Evolutionary conservation across 257 asterid genomes (phyloP).

Genomic region (Salvia splendens): DNA sequence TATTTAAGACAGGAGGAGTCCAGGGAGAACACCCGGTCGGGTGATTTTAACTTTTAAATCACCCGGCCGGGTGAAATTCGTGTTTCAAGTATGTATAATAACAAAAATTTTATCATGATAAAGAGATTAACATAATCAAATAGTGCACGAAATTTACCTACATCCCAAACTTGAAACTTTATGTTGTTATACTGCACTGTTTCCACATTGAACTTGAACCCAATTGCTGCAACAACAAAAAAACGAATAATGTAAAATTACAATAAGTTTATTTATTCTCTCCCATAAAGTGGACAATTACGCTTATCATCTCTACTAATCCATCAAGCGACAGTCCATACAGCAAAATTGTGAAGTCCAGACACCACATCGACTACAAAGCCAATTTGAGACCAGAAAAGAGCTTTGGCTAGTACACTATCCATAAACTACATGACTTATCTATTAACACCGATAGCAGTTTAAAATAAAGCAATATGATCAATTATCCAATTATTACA

Average conservation of each 20-base stretch:
- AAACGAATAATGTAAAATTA: not conserved
- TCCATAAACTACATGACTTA: not conserved
- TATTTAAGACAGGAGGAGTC: too few species aligned
- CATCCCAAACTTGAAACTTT: slow-evolving; percentile 97
- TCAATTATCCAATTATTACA: not conserved
- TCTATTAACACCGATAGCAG: not conserved
- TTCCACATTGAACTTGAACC: slow-evolving; percentile 95
- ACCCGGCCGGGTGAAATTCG: too few species aligned
- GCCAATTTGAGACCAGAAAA: slow-evolving; percentile 3
- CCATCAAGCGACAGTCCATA: slow-evolving; percentile 10
- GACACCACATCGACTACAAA: slow-evolving; percentile 15
- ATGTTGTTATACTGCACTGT: slow-evolving; percentile 88
- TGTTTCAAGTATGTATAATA: slow-evolving; percentile 21
- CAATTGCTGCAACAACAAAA: slow-evolving; percentile 74
- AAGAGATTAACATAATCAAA: not conserved
- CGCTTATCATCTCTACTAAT: slow-evolving; percentile 20
- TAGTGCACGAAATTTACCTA: slow-evolving; percentile 50
- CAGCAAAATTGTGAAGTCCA: not conserved
- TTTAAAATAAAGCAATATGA: not conserved
- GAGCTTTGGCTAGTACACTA: slow-evolving; percentile 13
- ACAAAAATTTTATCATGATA: not conserved
- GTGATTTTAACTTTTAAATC: too few species aligned
- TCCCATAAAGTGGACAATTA: not conserved
- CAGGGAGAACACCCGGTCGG: too few species aligned
- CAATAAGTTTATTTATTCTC: not conserved